Evolutionary conservation across 2,329 filamentous ascomycete genomes (phyloP).

Genomic region (Pyrenophora tritici-repentis): DNA sequence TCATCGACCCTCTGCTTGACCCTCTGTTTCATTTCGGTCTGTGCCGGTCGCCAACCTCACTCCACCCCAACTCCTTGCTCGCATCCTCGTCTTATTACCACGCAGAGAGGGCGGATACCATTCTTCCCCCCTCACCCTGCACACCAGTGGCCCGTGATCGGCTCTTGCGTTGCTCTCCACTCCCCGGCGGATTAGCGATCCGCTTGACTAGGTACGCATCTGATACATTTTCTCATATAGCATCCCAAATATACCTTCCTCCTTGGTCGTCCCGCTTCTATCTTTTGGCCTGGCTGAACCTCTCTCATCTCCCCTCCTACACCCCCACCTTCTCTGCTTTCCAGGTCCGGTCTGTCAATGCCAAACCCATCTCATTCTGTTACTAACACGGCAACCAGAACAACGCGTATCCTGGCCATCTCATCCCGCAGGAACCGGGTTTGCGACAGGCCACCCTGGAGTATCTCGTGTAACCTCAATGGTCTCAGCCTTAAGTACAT

Average conservation of each 20-base stretch:
- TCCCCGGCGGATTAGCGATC: constrained; percentile 30
- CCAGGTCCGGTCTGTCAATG: constrained; percentile 20
- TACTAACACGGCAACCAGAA: constrained; percentile 8
- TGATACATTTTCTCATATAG: constrained; percentile 33
- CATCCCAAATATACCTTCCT: constrained; percentile 27
- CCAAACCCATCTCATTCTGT: constrained; percentile 18
- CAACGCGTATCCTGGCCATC: constrained; percentile 4
- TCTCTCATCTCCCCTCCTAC: constrained; percentile 15
- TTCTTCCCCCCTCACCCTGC: constrained; percentile 22
- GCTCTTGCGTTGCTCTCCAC: constrained; percentile 31
- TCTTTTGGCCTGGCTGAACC: constrained; percentile 7
- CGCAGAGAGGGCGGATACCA: constrained; percentile 23
- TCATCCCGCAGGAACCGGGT: constrained; percentile 25
- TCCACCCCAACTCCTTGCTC: constrained; percentile 18
- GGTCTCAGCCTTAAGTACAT: constrained; percentile 28
- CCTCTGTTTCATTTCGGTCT: constrained; percentile 20
- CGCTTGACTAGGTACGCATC: constrained; percentile 40
- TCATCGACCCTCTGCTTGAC: constrained; percentile 7
- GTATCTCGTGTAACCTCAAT: constrained; percentile 30
- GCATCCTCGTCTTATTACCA: constrained; percentile 36
- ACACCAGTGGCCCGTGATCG: constrained; percentile 31
- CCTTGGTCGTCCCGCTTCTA: constrained; percentile 10
- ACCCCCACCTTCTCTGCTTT: constrained; percentile 15
- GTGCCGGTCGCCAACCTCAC: constrained; percentile 25
- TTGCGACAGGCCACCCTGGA: constrained; percentile 32